Evolutionary conservation across 768 basidiomycete species (phyloP).

Genomic region (Sporobolomyces phaffii): DNA sequence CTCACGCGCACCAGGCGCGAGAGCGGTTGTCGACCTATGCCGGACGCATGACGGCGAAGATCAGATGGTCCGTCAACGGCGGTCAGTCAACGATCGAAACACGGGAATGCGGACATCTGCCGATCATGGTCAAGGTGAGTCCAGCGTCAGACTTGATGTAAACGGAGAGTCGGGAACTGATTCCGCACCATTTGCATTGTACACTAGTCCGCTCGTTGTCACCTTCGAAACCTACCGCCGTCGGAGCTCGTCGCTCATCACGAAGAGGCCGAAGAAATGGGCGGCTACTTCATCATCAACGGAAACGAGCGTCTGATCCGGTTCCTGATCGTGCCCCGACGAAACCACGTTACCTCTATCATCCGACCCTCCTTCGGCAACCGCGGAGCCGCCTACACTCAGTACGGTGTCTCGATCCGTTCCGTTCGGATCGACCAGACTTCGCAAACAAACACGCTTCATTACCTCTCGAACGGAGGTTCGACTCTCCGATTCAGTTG

Average conservation of each 20-base stretch:
- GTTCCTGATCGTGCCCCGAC: constrained; percentile 88
- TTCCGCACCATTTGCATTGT: too few relatives aligned
- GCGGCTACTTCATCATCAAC: constrained; percentile 97
- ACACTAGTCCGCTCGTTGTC: constrained; percentile 93
- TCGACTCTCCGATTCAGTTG: constrained; percentile 95
- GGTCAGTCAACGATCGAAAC: constrained; percentile 62
- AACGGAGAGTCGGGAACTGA: too few relatives aligned
- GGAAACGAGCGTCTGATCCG: constrained; percentile 98
- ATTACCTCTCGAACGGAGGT: constrained; percentile 91
- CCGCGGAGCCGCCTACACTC: constrained; percentile 90
- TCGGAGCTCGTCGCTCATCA: constrained; percentile 78
- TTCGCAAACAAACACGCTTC: constrained; percentile 88
- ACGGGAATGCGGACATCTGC: constrained; percentile 82
- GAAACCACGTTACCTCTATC: constrained; percentile 91
- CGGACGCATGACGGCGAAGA: constrained; percentile 75
- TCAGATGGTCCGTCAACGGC: constrained; percentile 77
- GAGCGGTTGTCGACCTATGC: constrained; percentile 89
- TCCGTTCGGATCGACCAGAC: constrained; percentile 91
- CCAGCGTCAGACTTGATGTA: too few relatives aligned
- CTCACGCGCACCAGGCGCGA: constrained; percentile 59
- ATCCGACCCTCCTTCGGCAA: constrained; percentile 83
- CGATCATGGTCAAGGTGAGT: constrained; percentile 93
- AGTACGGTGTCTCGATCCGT: constrained; percentile 88
- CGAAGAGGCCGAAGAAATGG: constrained; percentile 97
- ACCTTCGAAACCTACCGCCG: constrained; percentile 76